These are phyloP conservation scores for Gynostemma pentaphyllum DNA, from an alignment of 306 rosid genomes.

Conservation along the genomic window DNA sequence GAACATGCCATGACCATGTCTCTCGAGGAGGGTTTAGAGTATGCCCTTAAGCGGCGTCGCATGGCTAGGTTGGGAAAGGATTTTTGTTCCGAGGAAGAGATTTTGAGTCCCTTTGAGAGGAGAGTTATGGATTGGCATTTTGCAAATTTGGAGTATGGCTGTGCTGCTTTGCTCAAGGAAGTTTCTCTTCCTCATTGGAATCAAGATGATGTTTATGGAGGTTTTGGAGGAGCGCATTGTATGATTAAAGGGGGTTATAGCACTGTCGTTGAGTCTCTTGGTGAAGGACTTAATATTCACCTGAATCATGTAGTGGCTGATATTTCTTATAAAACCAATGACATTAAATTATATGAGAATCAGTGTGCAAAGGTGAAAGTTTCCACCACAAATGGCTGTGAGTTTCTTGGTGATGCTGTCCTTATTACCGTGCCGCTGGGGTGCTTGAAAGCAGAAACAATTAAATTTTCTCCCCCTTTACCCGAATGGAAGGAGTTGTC, in stretches of 20 bases:
- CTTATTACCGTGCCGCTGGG: constrained; percentile 92
- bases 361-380: constrained; percentile 50
- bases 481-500: constrained; percentile 91
- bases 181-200: constrained; percentile 99
- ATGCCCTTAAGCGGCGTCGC: constrained; percentile 71
- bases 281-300: constrained; percentile 63
- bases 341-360: constrained; percentile 18
- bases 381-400: constrained; percentile 61
- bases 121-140: constrained; percentile 99
- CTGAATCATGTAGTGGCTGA: constrained; percentile 69
- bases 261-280: constrained; percentile 79
- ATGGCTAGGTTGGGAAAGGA: constrained; percentile 30
- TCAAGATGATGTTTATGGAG: constrained; percentile 97
- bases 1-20: constrained; percentile 85
- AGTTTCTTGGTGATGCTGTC: constrained; percentile 78
- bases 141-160: constrained; percentile 97
- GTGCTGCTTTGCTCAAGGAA: constrained; percentile 86
- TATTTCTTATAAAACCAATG: constrained; percentile 54
- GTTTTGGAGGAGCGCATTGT: constrained; percentile 99
- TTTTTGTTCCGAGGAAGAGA: constrained; percentile 25
- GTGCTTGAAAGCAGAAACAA: constrained; percentile 85
- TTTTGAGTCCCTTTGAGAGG: constrained; percentile 84
- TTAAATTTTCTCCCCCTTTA: constrained; percentile 79
- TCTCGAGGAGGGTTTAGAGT: constrained; percentile 96
- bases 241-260: constrained; percentile 99